Base-by-base conservation (phyloP, 2,329 filamentous ascomycete genomes). In the Aspergillus flavus region DNA sequence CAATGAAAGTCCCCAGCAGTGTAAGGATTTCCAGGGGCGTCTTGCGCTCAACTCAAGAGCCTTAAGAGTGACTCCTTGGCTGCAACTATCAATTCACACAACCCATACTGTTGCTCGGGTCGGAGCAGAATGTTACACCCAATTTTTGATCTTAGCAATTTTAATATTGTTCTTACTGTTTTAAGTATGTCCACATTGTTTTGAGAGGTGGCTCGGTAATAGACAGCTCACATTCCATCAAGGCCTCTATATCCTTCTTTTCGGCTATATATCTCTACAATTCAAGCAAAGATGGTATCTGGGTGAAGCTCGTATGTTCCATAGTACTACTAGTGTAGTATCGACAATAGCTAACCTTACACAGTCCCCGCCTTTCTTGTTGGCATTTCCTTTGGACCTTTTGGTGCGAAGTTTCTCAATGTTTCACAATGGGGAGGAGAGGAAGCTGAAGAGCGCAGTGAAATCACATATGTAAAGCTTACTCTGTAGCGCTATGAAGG, bases 311-410 rank as follows among this genome's bases (percentile, higher is more conserved):
- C 69, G 76, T 78, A 69, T 56, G 76, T 52, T 30, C 12, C 7
- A 4, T 3, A 21, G 16, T n/a, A 19, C 4, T 36, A 45, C 4
- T 10, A 12, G 19, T 57, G 10, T 46, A 19, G 16, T 16, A 52
- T 34, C 28, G 6, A 46, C 16, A 19, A 36, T 41, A 21, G 21
- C 64, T 69, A 11, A 68, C 21, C 10, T 16, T 28, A 32, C 36
- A 11, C 41, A 87, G 84, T 88, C 21, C 85, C 85, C 3, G 84
- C 86, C 1, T 80, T 88, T 26, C 21, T 84, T 10, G 66, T 86
- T 32, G 87, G 86, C 3, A 81, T 86, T 56, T 69, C 82, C 0
- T 76, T 89, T 4, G 86, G 87, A 0, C 86, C 86, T 0, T 72
- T 86, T 21, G 79, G 82, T 5, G 82, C 84, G 1, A 86, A 81